phyloP scores from a whole-genome alignment of 1,284 basidiomycete genomes.

The Cystobasidium pallidum region DNA sequence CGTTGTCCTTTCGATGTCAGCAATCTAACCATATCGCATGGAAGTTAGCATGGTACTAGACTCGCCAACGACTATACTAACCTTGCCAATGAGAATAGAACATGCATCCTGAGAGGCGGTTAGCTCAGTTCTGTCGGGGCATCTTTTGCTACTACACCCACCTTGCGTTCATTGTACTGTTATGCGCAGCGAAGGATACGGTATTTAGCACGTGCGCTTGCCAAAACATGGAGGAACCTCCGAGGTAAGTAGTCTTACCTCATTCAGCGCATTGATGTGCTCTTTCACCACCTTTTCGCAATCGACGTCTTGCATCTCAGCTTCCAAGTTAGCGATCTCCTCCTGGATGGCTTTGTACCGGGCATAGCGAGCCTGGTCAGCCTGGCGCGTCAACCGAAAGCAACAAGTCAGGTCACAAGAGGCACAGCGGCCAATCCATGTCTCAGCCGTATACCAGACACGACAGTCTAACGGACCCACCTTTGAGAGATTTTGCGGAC shows the following conservation, averaged over 20 bases:
- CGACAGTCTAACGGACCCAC: background rate
- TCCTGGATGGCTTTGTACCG: slow-evolving; percentile 22
- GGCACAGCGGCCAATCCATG: background rate
- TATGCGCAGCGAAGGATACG: too few relatives aligned
- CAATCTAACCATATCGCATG: slow-evolving; percentile 11
- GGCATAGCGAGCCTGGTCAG: slow-evolving; percentile 32
- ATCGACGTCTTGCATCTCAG: slow-evolving; percentile 32
- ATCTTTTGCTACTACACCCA: background rate
- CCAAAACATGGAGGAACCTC: too few relatives aligned
- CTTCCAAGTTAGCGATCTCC: slow-evolving; percentile 41
- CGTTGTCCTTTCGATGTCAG: slow-evolving; percentile 34
- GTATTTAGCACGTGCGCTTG: too few relatives aligned
- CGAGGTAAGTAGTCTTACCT: slow-evolving; percentile 17
- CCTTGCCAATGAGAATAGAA: slow-evolving; percentile 41
- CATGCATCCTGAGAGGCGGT: slow-evolving; percentile 32
- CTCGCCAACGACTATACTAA: background rate
- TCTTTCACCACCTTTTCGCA: slow-evolving; percentile 42
- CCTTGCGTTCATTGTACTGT: slow-evolving; percentile 44
- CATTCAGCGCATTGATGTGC: slow-evolving; percentile 41
- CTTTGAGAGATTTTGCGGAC: background rate
- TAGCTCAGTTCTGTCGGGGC: background rate
- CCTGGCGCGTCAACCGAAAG: background rate
- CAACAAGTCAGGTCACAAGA: background rate
- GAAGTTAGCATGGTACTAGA: background rate
- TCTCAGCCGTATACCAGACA: too few relatives aligned